These are phyloP conservation scores for Rubus idaeus DNA, from an alignment of 306 rosid genomes.

Conservation along the genomic window DNA sequence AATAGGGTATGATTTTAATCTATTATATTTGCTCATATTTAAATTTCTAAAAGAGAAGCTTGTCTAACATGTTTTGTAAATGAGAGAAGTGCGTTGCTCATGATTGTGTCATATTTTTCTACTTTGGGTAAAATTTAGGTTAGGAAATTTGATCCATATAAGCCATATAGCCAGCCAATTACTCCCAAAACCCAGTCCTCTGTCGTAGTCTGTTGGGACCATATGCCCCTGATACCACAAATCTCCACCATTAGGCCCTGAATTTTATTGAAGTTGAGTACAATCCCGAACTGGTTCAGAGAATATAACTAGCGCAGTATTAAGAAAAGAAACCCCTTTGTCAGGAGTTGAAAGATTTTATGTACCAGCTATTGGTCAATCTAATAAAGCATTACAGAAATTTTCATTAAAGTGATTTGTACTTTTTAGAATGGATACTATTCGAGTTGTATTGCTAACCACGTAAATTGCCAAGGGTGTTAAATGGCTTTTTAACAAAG, in stretches of 20 bases:
- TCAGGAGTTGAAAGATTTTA: background rate
- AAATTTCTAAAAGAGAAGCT: background rate
- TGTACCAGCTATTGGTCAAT: background rate
- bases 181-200: background rate
- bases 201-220: background rate
- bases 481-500: too few species aligned
- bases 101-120: background rate
- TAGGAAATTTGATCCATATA: background rate
- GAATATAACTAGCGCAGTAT: background rate
- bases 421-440: background rate
- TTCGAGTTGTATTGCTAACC: background rate
- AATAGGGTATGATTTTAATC: background rate
- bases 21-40: background rate
- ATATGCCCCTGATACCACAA: background rate
- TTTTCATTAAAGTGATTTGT: background rate
- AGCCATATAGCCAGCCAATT: background rate
- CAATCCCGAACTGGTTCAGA: background rate
- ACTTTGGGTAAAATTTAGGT: background rate
- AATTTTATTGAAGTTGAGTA: background rate
- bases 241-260: background rate
- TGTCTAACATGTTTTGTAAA: background rate
- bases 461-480: too few species aligned
- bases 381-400: background rate
- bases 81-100: constrained; percentile 1
- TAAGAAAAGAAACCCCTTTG: background rate